Evolutionary conservation across 108 stramenopile species (phyloP).

Genomic region (Ochromonas danica): DNA sequence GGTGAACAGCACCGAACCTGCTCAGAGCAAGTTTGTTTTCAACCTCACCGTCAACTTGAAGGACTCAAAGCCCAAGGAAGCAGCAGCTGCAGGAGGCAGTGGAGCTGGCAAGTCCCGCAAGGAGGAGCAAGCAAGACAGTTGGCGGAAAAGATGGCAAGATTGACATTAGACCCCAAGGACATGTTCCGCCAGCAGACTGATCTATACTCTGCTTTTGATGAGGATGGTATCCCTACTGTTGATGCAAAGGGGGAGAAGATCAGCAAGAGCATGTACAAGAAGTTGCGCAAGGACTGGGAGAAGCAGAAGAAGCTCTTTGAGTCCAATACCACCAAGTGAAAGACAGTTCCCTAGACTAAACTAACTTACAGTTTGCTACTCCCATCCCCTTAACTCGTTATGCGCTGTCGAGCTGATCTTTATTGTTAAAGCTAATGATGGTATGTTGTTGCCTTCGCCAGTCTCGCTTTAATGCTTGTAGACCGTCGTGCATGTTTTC

Average conservation of each 20-base stretch:
- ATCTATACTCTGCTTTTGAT: slow-evolving; percentile 75
- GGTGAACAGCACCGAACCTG: slow-evolving; percentile 48
- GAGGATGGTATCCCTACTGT: slow-evolving; percentile 81
- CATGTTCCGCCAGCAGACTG: slow-evolving; percentile 51
- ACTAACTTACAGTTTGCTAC: too few relatives aligned
- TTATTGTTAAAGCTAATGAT: too few relatives aligned
- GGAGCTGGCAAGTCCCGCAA: slow-evolving; percentile 48
- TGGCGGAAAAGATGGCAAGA: slow-evolving; percentile 53
- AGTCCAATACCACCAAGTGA: too few relatives aligned
- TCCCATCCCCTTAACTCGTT: too few relatives aligned
- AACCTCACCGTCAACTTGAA: slow-evolving; percentile 89
- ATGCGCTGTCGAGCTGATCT: too few relatives aligned
- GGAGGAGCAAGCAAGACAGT: slow-evolving; percentile 50
- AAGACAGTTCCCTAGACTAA: too few relatives aligned
- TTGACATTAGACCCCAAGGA: slow-evolving; percentile 48
- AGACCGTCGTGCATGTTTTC: too few relatives aligned
- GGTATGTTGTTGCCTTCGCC: too few relatives aligned
- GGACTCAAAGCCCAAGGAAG: slow-evolving; percentile 63
- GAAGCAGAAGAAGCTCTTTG: slow-evolving; percentile 77
- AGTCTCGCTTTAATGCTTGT: too few relatives aligned
- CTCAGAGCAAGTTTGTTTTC: slow-evolving; percentile 73
- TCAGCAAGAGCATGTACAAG: slow-evolving; percentile 84
- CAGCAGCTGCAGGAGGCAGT: not conserved
- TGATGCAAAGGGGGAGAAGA: slow-evolving; percentile 71
- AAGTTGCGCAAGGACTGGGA: slow-evolving; percentile 85